Percentiles rank a stretch among this genome's conserved stretches.
These are phyloP conservation scores for Cryptococcus maquisensis DNA, from an alignment of 1,284 basidiomycete genomes.

Conservation along the genomic window DNA sequence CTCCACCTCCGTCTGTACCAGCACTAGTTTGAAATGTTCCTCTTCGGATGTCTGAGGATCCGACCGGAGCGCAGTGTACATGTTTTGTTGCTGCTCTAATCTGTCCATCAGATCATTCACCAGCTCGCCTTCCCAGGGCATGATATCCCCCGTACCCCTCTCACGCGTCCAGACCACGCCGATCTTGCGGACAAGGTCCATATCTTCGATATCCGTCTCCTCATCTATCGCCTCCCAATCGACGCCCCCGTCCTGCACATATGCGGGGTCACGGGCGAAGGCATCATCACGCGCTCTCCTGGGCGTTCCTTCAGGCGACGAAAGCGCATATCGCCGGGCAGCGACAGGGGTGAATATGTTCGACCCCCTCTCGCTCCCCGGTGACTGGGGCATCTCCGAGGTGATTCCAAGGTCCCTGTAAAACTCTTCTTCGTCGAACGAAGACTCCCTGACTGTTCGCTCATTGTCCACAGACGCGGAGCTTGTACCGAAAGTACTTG, in stretches of 20 bases:
- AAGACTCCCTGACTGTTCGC: neutral
- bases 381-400: neutral
- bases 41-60: conserved; percentile 79
- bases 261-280: neutral
- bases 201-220: conserved; percentile 23
- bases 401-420: neutral
- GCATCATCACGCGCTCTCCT: neutral
- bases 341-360: neutral
- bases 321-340: neutral
- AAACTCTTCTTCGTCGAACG: neutral
- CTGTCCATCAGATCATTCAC: conserved; percentile 71
- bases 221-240: conserved; percentile 3
- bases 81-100: conserved; percentile 64
- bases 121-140: conserved; percentile 69
- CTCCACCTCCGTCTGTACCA: conserved; percentile 88
- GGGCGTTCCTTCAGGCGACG: neutral
- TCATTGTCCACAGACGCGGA: neutral
- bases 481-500: neutral
- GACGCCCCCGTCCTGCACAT: neutral
- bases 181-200: conserved; percentile 49
- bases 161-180: conserved; percentile 82
- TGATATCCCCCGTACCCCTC: conserved; percentile 72
- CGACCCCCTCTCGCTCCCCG: neutral
- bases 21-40: conserved; percentile 82
- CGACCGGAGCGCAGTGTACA: conserved; percentile 57